Base-by-base conservation (phyloP, 2,329 filamentous ascomycete species). In the Colletotrichum coccodes region DNA sequence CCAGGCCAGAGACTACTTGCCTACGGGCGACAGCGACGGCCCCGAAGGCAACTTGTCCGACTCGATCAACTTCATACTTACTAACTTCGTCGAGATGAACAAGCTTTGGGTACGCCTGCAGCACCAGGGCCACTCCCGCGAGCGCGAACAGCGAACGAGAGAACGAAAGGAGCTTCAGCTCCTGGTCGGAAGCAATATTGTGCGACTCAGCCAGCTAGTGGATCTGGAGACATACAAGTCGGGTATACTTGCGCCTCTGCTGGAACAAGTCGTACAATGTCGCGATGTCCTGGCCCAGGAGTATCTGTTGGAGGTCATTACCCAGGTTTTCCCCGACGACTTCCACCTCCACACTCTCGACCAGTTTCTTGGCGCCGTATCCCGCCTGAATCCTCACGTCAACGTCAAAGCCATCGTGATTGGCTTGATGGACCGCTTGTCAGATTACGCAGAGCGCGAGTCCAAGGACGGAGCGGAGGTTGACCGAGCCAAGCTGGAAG, bases 1-100 rank as follows among this genome's bases (percentile, higher is more conserved):
- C 42, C 96, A 99, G 83, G 95, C 96, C 44, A 89, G 96, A 76
- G 96, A 99, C 80, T 90, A 90, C 78, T 86, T 99, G 59, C 96
- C 96, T 0, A 89, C 89, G 1, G 93, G 93, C 54, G 91, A 90
- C 70, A 89, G 94, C 57, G 95, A 98, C 68, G 96, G 96, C 0
- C 94, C 95, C 2, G 95, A 98, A 79, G 96, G 96, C 58, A 98
- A 98, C 76, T 84, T 98, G 56, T 94, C 97, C 79, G 96, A 99
- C 82, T 98, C 95, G 40, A 97, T 99, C 83, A 98, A 94, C 84
- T 99, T 99, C 78, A 92, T 98, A 63, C 84, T 99, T 77, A 99
- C 96, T 70, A 99, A 99, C 76, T 99, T 99, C 77, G 96, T 99
- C 74, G 96, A 99, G 83, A 99, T 99, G 96, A 99, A 99, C 84